Percentiles rank a stretch among this genome's conserved stretches.
Conservation (phyloP, 441 rosid species). For the Bocquillonia castaneifolia region DNA sequence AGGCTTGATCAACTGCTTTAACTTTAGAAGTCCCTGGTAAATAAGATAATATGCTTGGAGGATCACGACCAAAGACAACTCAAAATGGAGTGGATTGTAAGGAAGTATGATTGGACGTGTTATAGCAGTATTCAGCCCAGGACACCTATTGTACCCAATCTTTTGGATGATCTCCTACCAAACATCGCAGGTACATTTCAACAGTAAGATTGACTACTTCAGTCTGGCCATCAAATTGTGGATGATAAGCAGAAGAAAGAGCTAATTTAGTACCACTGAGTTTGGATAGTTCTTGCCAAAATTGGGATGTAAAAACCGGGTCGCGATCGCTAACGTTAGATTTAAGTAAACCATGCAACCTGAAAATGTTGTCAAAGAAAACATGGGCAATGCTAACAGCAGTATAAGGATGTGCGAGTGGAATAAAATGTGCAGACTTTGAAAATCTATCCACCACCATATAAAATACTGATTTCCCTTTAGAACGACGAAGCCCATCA, state of each 20-base stretch:
- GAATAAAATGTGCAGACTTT: neutral
- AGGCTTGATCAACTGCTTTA: neutral
- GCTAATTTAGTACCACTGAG: neutral
- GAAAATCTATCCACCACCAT: neutral
- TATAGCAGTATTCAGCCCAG: neutral
- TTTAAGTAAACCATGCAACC: neutral
- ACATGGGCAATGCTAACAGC: neutral
- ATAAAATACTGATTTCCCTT: neutral
- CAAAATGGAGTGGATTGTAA: neutral
- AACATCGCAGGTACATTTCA: neutral
- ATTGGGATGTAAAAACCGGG: neutral
- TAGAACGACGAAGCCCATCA: neutral
- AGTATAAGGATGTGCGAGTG: neutral
- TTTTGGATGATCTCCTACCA: neutral
- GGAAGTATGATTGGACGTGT: neutral
- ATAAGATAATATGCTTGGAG: neutral
- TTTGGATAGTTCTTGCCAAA: neutral
- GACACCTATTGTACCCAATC: neutral
- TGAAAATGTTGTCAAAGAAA: neutral
- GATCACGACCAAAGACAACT: neutral
- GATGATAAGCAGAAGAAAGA: neutral
- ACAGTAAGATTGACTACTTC: neutral
- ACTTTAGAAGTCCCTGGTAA: neutral
- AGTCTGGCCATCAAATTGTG: neutral
- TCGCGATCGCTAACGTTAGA: neutral